Conservation (phyloP, 768 basidiomycete species). For the Roridomyces roridus region DNA sequence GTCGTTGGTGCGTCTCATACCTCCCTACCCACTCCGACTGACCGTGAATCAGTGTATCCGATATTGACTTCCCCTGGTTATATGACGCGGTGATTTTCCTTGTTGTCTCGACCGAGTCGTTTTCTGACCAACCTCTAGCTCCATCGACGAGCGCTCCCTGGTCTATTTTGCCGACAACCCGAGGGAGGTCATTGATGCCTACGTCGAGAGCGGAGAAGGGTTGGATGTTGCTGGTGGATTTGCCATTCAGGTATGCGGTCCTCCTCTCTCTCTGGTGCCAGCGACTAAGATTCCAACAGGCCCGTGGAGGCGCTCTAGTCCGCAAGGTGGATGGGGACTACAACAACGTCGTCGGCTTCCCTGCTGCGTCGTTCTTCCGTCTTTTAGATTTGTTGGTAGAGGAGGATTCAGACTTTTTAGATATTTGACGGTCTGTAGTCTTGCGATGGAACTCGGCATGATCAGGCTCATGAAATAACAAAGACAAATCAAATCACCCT, state of each 20-base stretch:
- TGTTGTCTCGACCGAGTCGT: not conserved
- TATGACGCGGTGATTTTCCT: constrained; percentile 58
- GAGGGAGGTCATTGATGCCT: constrained; percentile 67
- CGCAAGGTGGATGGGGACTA: constrained; percentile 90
- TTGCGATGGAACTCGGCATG: too few species aligned
- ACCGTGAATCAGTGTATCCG: constrained; percentile 69
- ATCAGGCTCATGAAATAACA: too few species aligned
- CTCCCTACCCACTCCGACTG: not conserved
- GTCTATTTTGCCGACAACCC: constrained; percentile 79
- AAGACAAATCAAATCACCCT: too few species aligned
- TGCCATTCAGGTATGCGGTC: constrained; percentile 75
- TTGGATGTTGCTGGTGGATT: constrained; percentile 92
- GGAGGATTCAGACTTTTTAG: constrained; percentile 79
- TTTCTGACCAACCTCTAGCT: too few species aligned
- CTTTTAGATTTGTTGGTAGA: constrained; percentile 73
- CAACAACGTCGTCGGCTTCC: constrained; percentile 92
- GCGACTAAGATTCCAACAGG: constrained; percentile 50
- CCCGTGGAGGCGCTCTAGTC: constrained; percentile 80
- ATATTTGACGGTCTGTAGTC: too few species aligned
- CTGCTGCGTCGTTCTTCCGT: constrained; percentile 83
- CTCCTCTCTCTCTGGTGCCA: not conserved
- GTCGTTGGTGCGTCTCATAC: constrained; percentile 63
- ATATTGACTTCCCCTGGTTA: constrained; percentile 80
- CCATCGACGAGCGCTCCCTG: constrained; percentile 81
- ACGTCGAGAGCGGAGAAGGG: constrained; percentile 87